phyloP scores from a whole-genome alignment of 2,329 filamentous ascomycete genomes.

The Stylonectria norvegica region DNA sequence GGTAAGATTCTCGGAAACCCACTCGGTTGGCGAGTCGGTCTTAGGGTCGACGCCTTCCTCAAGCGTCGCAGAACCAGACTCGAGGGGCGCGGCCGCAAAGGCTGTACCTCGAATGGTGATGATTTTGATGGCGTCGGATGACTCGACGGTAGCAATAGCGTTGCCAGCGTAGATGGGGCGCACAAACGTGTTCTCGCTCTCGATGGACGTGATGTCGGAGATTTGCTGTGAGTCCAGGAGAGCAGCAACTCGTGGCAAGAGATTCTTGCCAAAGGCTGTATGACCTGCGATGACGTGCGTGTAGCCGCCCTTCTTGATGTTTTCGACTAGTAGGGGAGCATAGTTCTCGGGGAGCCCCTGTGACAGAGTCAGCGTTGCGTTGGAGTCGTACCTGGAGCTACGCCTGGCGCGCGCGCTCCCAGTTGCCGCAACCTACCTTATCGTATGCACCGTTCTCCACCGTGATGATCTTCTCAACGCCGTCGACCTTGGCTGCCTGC shows the following conservation, averaged over 20 bases:
- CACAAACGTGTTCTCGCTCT: constrained; percentile 90
- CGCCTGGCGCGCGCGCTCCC: too few species aligned
- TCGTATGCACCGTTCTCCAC: constrained; percentile 90
- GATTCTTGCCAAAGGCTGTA: constrained; percentile 93
- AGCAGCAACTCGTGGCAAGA: constrained; percentile 87
- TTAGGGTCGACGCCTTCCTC: constrained; percentile 85
- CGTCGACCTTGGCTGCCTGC: constrained; percentile 83
- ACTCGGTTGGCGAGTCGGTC: constrained; percentile 68
- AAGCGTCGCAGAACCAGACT: constrained; percentile 70
- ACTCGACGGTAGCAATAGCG: constrained; percentile 93
- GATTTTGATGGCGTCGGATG: constrained; percentile 77
- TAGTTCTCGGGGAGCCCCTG: constrained; percentile 90
- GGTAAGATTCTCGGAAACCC: constrained; percentile 89
- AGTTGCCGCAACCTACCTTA: constrained; percentile 55
- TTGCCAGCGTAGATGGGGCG: constrained; percentile 98
- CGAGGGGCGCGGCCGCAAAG: constrained; percentile 71
- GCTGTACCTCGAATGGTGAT: constrained; percentile 92
- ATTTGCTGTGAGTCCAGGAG: constrained; percentile 90
- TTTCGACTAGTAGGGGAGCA: constrained; percentile 89
- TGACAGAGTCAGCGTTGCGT: constrained; percentile 8
- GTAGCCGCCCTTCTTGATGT: constrained; percentile 92
- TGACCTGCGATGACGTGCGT: constrained; percentile 89
- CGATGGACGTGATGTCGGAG: constrained; percentile 83
- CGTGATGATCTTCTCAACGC: constrained; percentile 85
- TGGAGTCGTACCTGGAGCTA: not conserved